These are phyloP conservation scores for Pseudocercospora fuligena DNA, from an alignment of 2,329 filamentous ascomycete genomes.

Conservation along the genomic window DNA sequence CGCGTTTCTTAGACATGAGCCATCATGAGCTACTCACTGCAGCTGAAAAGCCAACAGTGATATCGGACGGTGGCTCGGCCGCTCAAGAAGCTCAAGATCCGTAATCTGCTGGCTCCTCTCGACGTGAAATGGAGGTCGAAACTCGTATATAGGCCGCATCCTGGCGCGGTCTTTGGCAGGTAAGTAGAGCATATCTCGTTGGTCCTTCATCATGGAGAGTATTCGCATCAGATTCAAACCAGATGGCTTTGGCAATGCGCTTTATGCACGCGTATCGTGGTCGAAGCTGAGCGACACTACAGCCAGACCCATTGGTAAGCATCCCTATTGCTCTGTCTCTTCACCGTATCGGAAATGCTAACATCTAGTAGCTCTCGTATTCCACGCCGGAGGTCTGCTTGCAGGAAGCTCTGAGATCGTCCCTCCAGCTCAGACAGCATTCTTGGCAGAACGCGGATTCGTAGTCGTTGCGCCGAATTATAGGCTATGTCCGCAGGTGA, in stretches of 20 bases:
- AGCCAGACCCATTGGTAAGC: constrained; percentile 25
- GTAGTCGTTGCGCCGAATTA: constrained; percentile 34
- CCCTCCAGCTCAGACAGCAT: constrained; percentile 28
- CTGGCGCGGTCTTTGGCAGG: not conserved
- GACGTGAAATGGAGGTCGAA: too few relatives aligned
- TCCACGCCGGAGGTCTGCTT: constrained; percentile 28
- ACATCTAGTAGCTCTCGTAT: constrained; percentile 21
- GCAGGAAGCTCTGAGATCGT: constrained; percentile 30
- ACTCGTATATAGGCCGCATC: not conserved
- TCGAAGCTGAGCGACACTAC: not conserved
- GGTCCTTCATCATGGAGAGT: constrained; percentile 19
- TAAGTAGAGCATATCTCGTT: not conserved
- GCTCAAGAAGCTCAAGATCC: too few relatives aligned
- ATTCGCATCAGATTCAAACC: constrained; percentile 25
- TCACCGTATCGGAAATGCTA: not conserved
- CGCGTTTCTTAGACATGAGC: not conserved
- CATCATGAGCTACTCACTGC: too few relatives aligned
- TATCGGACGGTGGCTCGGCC: not conserved
- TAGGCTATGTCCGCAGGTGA: constrained; percentile 42
- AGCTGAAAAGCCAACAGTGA: too few relatives aligned
- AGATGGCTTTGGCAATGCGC: constrained; percentile 23
- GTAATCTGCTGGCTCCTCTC: too few relatives aligned
- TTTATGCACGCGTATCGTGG: constrained; percentile 26
- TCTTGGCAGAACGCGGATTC: constrained; percentile 24
- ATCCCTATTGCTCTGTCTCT: not conserved